A percentile compares a stretch with the other conserved stretches of the same genome.
Conservation (phyloP, 2,329 filamentous ascomycete species). For the Claviceps capensis region DNA sequence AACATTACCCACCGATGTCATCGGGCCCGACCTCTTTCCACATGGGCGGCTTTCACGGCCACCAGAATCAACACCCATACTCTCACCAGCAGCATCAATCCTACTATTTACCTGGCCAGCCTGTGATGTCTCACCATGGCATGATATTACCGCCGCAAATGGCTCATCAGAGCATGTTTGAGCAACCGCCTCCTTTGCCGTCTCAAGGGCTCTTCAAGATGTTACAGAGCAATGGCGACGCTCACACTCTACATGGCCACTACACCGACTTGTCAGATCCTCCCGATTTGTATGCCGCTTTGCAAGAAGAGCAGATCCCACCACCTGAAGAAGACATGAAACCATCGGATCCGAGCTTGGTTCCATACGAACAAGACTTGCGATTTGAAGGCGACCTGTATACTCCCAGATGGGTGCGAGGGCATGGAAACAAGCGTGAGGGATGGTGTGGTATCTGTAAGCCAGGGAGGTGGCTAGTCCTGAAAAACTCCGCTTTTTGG, state of each 20-base stretch:
- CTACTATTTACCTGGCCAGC: constrained; percentile 39
- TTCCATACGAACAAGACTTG: constrained; percentile 66
- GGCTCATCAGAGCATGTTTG: constrained; percentile 39
- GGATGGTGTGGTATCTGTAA: constrained; percentile 87
- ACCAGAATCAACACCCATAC: neutral
- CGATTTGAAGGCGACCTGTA: constrained; percentile 73
- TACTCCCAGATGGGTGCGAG: constrained; percentile 71
- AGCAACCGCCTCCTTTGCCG: constrained; percentile 47
- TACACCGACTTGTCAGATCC: constrained; percentile 63
- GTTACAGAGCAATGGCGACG: constrained; percentile 61
- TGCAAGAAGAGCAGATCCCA: constrained; percentile 59
- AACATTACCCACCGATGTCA: constrained; percentile 13
- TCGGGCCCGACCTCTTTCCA: constrained; percentile 30
- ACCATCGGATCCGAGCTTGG: constrained; percentile 58
- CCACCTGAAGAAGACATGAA: constrained; percentile 75
- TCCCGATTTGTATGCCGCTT: constrained; percentile 62
- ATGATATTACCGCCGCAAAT: constrained; percentile 39
- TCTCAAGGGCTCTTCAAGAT: constrained; percentile 62
- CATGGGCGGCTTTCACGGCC: constrained; percentile 37
- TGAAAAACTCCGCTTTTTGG: constrained; percentile 88
- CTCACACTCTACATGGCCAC: constrained; percentile 52
- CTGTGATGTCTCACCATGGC: constrained; percentile 38
- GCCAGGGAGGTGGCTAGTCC: constrained; percentile 69
- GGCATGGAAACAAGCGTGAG: constrained; percentile 75
- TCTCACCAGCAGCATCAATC: constrained; percentile 28